Evolutionary conservation across 1,284 basidiomycete species (phyloP).

Genomic region (Leccinum solheimii): DNA sequence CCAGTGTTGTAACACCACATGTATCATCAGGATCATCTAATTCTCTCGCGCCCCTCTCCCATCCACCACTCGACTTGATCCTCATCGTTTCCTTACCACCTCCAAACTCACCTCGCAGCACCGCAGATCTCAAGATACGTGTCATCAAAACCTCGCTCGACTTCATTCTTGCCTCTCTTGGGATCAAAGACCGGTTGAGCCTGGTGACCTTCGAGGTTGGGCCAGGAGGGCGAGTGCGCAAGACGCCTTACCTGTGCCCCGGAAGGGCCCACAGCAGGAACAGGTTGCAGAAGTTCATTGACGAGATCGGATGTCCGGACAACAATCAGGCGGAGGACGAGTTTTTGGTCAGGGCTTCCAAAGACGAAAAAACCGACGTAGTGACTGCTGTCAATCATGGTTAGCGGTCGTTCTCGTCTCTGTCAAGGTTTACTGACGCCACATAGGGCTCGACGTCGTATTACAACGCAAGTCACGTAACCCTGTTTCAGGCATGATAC

Average conservation of each 20-base stretch:
- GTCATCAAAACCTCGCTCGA: constrained; percentile 85
- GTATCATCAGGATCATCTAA: constrained; percentile 75
- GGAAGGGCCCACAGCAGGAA: constrained; percentile 68
- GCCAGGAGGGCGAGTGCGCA: constrained; percentile 72
- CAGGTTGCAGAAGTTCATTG: constrained; percentile 76
- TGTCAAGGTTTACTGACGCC: background rate
- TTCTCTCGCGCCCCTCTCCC: constrained; percentile 74
- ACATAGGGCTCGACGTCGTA: constrained; percentile 83
- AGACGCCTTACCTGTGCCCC: constrained; percentile 83
- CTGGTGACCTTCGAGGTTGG: constrained; percentile 90
- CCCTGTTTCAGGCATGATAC: constrained; percentile 85
- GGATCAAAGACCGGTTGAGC: constrained; percentile 76
- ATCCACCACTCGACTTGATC: constrained; percentile 90
- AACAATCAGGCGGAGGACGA: constrained; percentile 54
- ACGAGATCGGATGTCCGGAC: constrained; percentile 58
- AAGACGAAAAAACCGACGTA: constrained; percentile 93
- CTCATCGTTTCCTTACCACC: constrained; percentile 88
- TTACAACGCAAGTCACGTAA: constrained; percentile 92
- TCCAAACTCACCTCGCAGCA: constrained; percentile 67
- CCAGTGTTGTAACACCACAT: constrained; percentile 69
- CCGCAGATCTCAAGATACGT: constrained; percentile 79
- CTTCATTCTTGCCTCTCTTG: constrained; percentile 77
- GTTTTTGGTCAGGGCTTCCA: constrained; percentile 74
- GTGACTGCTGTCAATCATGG: constrained; percentile 93
- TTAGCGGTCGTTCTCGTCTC: constrained; percentile 35